phyloP scores from a whole-genome alignment of 257 asterid species.

The Linderniella brevidens region DNA sequence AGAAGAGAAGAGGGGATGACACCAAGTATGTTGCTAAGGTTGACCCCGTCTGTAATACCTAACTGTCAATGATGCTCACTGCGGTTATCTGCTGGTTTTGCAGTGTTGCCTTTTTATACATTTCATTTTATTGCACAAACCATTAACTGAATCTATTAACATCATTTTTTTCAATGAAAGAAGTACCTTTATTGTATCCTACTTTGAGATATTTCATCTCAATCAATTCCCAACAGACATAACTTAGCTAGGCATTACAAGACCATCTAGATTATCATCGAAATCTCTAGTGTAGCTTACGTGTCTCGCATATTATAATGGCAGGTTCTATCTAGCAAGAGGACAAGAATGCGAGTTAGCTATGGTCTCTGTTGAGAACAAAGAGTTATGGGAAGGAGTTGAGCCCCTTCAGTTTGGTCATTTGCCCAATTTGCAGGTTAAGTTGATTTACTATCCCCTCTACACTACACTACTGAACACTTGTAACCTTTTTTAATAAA shows the following conservation, averaged over 20 bases:
- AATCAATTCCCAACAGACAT: too few relatives aligned
- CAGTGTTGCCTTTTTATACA: not conserved
- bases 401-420: constrained; percentile 48
- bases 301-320: constrained; percentile 4
- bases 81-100: not conserved
- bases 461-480: too few relatives aligned
- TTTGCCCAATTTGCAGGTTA: constrained; percentile 52
- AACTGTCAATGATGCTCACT: too few relatives aligned
- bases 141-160: too few relatives aligned
- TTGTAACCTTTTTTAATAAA: too few relatives aligned
- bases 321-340: constrained; percentile 51
- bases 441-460: too few relatives aligned
- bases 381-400: constrained; percentile 54
- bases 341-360: constrained; percentile 67
- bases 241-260: too few relatives aligned
- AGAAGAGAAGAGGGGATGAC: constrained; percentile 59
- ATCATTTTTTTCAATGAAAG: too few relatives aligned
- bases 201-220: too few relatives aligned
- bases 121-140: too few relatives aligned
- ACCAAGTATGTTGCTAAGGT: constrained; percentile 68
- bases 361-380: constrained; percentile 44
- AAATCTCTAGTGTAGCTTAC: not conserved
- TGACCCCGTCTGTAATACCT: constrained; percentile 2
- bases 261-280: too few relatives aligned
- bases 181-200: too few relatives aligned